These are phyloP conservation scores for Sporothrix pseudoabietina DNA, from an alignment of 2,329 filamentous ascomycete genomes.

Conservation along the genomic window DNA sequence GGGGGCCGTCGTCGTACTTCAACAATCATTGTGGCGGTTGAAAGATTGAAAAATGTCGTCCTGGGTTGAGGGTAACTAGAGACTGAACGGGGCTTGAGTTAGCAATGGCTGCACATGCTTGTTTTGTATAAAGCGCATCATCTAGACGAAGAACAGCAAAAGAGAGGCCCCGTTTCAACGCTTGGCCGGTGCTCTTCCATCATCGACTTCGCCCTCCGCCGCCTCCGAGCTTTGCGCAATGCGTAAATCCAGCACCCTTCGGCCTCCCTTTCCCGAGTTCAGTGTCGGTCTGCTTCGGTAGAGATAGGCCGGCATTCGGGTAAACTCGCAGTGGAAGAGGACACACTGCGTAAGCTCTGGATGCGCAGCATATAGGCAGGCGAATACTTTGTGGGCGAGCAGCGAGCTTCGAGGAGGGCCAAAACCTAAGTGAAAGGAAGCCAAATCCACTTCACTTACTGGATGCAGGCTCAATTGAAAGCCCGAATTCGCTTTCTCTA, in stretches of 20 bases:
- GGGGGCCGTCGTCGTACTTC: constrained; percentile 37
- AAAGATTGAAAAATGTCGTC: not conserved
- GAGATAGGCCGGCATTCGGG: not conserved
- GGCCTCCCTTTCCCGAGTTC: not conserved
- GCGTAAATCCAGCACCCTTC: not conserved
- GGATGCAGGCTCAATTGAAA: not conserved
- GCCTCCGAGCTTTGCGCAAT: not conserved
- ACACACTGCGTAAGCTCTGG: not conserved
- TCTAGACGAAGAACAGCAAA: no score
- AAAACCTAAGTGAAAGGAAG: not conserved
- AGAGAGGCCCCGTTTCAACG: no score
- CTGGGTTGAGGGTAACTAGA: not conserved
- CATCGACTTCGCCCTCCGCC: not conserved
- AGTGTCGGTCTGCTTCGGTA: not conserved
- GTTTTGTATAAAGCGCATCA: not conserved
- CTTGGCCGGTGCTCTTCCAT: no score
- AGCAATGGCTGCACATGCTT: not conserved
- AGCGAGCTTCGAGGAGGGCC: not conserved
- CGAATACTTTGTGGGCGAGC: not conserved
- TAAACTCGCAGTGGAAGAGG: not conserved
- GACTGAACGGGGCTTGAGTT: not conserved
- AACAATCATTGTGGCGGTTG: constrained; percentile 43
- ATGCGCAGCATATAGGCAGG: not conserved
- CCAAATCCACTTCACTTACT: not conserved
- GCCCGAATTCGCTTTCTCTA: not conserved